phyloP scores from a whole-genome alignment of 2,329 filamentous ascomycete genomes.

The Myriosclerotinia scirpicola region DNA sequence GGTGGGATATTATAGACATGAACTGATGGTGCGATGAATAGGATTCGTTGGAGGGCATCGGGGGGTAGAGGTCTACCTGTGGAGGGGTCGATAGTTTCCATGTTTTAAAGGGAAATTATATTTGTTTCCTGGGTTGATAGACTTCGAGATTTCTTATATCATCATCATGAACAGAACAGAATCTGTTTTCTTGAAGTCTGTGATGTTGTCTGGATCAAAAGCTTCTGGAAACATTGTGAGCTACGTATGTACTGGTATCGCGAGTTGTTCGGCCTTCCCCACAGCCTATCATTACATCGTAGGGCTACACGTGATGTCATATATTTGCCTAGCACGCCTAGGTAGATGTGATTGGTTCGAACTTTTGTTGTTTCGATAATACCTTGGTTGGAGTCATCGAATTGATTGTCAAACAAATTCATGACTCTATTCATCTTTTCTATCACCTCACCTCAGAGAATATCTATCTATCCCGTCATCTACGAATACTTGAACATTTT shows the following conservation, averaged over 20 bases:
- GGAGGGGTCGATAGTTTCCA: conserved; percentile 60
- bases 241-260: not conserved
- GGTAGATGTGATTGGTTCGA: not conserved
- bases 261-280: conserved; percentile 12
- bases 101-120: conserved; percentile 17
- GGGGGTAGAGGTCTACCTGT: conserved; percentile 67
- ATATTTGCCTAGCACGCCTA: too few relatives aligned
- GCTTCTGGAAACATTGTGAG: not conserved
- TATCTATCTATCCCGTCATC: too few relatives aligned
- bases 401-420: not conserved
- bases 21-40: conserved; percentile 72
- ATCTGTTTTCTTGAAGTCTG: not conserved
- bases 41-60: conserved; percentile 80
- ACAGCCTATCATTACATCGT: conserved; percentile 3
- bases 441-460: too few relatives aligned
- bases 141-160: not conserved
- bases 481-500: too few relatives aligned
- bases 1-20: conserved; percentile 90
- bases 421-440: not conserved
- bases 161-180: not conserved
- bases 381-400: conserved; percentile 3
- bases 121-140: not conserved
- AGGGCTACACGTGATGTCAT: not conserved
- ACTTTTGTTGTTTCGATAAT: too few relatives aligned
- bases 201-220: not conserved